Conservation (phyloP, 345 rosid genomes). For the Punica granatum region DNA sequence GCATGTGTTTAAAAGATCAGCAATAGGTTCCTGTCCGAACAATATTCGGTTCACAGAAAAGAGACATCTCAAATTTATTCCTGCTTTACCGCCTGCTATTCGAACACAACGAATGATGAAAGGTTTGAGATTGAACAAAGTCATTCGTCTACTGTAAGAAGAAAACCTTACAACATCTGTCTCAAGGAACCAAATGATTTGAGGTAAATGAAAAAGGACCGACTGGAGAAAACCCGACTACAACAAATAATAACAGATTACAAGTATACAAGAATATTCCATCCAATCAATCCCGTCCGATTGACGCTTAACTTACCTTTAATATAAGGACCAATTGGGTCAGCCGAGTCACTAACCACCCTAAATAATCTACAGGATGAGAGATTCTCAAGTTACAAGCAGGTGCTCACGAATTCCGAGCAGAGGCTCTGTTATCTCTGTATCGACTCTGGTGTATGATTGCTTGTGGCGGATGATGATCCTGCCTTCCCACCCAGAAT, state of each 20-base stretch:
- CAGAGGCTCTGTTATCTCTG: conserved; percentile 39
- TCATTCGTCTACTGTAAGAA: too few relatives aligned
- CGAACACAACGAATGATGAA: too few relatives aligned
- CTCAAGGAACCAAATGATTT: neutral
- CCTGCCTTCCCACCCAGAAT: conserved; percentile 48
- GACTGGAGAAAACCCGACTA: neutral
- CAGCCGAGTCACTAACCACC: too few relatives aligned
- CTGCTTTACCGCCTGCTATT: too few relatives aligned
- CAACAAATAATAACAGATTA: conserved; percentile 1
- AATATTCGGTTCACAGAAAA: too few relatives aligned
- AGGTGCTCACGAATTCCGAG: neutral
- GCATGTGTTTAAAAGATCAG: too few relatives aligned
- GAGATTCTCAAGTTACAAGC: neutral
- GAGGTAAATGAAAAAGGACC: neutral
- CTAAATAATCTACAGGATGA: conserved; percentile 16
- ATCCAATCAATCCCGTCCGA: conserved; percentile 1
- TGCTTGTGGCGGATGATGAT: conserved; percentile 71
- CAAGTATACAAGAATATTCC: neutral
- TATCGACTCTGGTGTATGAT: conserved; percentile 62
- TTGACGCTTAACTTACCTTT: neutral
- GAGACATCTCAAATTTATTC: too few relatives aligned
- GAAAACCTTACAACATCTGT: neutral
- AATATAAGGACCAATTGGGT: neutral
- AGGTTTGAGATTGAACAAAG: too few relatives aligned
- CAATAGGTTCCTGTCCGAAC: too few relatives aligned